Percentiles rank a stretch among this genome's conserved stretches.
These are phyloP conservation scores for Vigna unguiculata DNA, from an alignment of 306 rosid genomes.

Conservation along the genomic window DNA sequence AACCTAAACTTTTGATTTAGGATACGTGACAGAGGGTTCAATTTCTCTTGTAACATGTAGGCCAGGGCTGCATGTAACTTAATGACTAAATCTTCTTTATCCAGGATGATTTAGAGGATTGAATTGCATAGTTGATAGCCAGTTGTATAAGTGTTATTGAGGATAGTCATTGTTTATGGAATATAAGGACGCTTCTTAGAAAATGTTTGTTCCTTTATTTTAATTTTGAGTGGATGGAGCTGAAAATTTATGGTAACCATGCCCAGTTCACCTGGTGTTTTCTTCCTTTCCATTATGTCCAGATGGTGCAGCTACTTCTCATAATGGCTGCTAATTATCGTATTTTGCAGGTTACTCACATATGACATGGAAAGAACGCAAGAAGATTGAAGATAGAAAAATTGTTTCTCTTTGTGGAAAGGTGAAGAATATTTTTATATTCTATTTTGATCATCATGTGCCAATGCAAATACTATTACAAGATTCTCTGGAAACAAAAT, in stretches of 20 bases:
- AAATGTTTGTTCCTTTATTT: constrained; percentile 18
- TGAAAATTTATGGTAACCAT: constrained; percentile 1
- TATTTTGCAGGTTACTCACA: constrained; percentile 63
- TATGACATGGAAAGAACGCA: constrained; percentile 89
- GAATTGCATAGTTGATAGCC: constrained; percentile 19
- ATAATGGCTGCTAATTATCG: constrained; percentile 26
- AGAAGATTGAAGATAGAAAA: constrained; percentile 70
- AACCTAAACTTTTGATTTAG: neutral
- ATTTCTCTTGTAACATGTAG: neutral
- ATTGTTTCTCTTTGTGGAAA: constrained; percentile 87
- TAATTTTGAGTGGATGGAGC: neutral
- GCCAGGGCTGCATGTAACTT: neutral
- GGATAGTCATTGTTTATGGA: neutral
- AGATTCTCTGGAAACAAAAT: constrained; percentile 2
- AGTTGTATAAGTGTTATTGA: neutral
- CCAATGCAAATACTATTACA: constrained; percentile 4
- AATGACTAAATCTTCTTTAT: too few species aligned
- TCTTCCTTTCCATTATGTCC: neutral
- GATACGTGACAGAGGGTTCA: neutral
- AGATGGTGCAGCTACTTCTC: constrained; percentile 12
- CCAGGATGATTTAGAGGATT: neutral
- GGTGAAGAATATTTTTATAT: constrained; percentile 55
- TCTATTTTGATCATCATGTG: constrained; percentile 15
- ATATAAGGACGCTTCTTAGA: neutral
- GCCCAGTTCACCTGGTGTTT: constrained; percentile 3